Evolutionary conservation across 129 eudicot species (phyloP).

Genomic region (Tanacetum coccineum): DNA sequence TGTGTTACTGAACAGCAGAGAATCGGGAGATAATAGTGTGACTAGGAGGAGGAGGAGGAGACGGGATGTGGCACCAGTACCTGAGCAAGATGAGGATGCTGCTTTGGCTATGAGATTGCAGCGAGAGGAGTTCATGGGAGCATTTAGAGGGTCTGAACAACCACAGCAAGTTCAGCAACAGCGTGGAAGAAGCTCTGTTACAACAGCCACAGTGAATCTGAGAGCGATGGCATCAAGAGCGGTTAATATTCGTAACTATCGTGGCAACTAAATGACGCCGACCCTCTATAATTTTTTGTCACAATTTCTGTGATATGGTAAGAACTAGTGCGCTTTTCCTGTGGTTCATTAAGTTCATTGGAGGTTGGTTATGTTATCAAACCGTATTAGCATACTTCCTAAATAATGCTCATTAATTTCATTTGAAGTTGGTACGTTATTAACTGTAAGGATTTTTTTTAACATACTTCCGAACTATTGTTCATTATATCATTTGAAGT

Average conservation of each 20-base stretch:
- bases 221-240: conserved; percentile 91
- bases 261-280: conserved; percentile 28
- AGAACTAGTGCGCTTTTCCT: not conserved
- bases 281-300: conserved; percentile 9
- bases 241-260: conserved; percentile 37
- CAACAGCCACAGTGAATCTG: conserved; percentile 56
- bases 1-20: conserved; percentile 30
- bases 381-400: not conserved
- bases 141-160: conserved; percentile 45
- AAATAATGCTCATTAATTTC: not conserved
- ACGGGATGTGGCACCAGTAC: conserved; percentile 17
- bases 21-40: conserved; percentile 33
- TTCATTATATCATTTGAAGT: no score
- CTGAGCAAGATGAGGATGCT: conserved; percentile 74
- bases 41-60: conserved; percentile 30
- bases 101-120: conserved; percentile 84
- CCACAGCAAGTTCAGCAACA: conserved; percentile 14
- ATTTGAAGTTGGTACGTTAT: not conserved
- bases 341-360: not conserved
- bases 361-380: not conserved
- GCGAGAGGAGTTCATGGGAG: conserved; percentile 78
- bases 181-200: conserved; percentile 33
- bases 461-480: no score
- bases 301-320: conserved; percentile 32
- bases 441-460: no score